Conservation (phyloP, 305 asterid species). For the Nicotiana rustica region DNA sequence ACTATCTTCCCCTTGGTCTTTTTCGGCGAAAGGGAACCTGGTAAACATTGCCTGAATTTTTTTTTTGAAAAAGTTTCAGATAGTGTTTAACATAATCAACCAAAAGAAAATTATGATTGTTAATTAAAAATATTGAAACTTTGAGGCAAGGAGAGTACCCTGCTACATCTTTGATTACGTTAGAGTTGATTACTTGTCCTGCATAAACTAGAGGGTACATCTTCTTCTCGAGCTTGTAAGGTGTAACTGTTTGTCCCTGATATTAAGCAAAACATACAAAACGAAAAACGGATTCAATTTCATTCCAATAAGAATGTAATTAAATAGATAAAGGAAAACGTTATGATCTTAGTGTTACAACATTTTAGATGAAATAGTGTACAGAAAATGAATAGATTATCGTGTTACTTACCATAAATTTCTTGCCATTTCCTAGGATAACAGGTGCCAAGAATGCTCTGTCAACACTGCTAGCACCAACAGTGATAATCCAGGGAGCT, state of each 20-base stretch:
- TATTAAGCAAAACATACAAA: constrained; percentile 15
- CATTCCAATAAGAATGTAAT: neutral
- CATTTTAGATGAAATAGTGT: neutral
- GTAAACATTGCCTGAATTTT: constrained; percentile 75
- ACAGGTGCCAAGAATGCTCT: constrained; percentile 57
- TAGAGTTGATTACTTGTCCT: constrained; percentile 56
- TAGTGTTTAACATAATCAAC: neutral
- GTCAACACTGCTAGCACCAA: constrained; percentile 86
- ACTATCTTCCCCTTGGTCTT: constrained; percentile 81
- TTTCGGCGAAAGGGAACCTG: constrained; percentile 67
- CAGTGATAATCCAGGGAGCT: constrained; percentile 94
- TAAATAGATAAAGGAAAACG: neutral
- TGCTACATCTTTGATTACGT: constrained; percentile 51
- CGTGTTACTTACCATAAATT: constrained; percentile 50
- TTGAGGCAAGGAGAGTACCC: constrained; percentile 48
- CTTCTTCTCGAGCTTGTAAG: constrained; percentile 57
- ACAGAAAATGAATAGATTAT: neutral
- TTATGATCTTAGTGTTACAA: neutral
- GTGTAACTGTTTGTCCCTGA: constrained; percentile 86
- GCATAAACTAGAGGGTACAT: constrained; percentile 75
- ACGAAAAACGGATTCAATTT: neutral
- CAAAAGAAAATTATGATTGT: too few relatives aligned
- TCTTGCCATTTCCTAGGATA: constrained; percentile 70
- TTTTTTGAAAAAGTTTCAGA: neutral
- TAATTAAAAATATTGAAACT: neutral